Percentiles rank a stretch among this genome's conserved stretches.
phyloP scores from a whole-genome alignment of 129 eudicot species.

The Saposhnikovia divaricata region DNA sequence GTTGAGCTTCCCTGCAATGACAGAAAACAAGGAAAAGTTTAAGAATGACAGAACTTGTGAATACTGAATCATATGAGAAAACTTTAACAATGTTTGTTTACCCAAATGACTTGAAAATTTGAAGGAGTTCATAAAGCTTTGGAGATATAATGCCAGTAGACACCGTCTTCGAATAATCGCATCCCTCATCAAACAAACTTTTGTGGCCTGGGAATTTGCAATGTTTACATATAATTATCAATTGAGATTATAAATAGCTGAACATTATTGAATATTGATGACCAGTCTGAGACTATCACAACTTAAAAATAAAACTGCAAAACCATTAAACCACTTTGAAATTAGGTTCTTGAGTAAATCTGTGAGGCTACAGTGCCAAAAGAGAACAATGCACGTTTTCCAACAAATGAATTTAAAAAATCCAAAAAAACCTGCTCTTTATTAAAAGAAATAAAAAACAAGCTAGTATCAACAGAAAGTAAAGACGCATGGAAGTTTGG shows the following conservation, averaged over 20 bases:
- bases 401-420: not conserved
- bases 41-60: not conserved
- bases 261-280: not conserved
- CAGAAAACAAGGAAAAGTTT: not conserved
- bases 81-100: constrained; percentile 12
- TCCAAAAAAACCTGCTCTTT: not conserved
- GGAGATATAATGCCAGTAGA: constrained; percentile 56
- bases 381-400: not conserved
- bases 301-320: not conserved
- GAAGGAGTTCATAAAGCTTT: constrained; percentile 53
- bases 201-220: constrained; percentile 37
- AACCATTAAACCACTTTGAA: not conserved
- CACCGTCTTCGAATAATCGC: constrained; percentile 24
- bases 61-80: not conserved
- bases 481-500: not conserved
- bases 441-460: not conserved
- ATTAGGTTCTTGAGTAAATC: not conserved
- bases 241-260: not conserved
- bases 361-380: not conserved
- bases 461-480: not conserved
- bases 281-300: not conserved
- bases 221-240: not conserved
- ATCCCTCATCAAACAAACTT: constrained; percentile 28
- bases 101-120: constrained; percentile 46
- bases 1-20: constrained; percentile 40